Percentiles rank a stretch among this genome's conserved stretches.
Evolutionary conservation across 306 rosid species (phyloP).

Genomic region (Glycine soja): DNA sequence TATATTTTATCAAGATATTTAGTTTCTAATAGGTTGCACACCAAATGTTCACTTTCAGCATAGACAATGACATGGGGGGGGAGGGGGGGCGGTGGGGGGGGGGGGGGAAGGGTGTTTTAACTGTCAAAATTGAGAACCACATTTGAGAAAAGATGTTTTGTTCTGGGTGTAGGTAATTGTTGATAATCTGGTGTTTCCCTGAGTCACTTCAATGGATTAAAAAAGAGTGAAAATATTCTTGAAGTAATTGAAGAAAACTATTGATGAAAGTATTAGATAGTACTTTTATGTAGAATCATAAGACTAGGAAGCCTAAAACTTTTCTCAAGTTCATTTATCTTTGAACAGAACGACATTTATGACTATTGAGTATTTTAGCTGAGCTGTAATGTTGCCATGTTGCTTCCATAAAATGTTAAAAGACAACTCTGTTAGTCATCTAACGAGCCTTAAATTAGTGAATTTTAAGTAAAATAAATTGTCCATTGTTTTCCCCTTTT

Average conservation of each 20-base stretch:
- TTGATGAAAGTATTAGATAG: no score
- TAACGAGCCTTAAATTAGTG: neutral
- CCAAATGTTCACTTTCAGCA: neutral
- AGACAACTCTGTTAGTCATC: neutral
- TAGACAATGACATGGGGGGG: neutral
- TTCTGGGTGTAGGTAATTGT: neutral
- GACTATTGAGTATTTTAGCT: neutral
- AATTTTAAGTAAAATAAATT: neutral
- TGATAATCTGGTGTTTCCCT: neutral
- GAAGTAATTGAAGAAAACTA: no score
- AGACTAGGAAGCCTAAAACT: neutral
- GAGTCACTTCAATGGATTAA: neutral
- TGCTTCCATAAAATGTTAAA: neutral
- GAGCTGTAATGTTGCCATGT: neutral
- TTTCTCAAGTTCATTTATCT: neutral
- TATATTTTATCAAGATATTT: no score
- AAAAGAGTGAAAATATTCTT: neutral
- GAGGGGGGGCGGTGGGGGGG: no score
- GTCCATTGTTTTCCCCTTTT: neutral
- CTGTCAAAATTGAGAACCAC: neutral
- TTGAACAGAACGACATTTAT: neutral
- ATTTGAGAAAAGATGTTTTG: neutral
- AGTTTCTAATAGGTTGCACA: neutral
- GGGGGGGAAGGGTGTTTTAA: neutral
- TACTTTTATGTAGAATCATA: no score